These are phyloP conservation scores for Verticillium nonalfalfae DNA, from an alignment of 2,329 filamentous ascomycete genomes.

Conservation along the genomic window DNA sequence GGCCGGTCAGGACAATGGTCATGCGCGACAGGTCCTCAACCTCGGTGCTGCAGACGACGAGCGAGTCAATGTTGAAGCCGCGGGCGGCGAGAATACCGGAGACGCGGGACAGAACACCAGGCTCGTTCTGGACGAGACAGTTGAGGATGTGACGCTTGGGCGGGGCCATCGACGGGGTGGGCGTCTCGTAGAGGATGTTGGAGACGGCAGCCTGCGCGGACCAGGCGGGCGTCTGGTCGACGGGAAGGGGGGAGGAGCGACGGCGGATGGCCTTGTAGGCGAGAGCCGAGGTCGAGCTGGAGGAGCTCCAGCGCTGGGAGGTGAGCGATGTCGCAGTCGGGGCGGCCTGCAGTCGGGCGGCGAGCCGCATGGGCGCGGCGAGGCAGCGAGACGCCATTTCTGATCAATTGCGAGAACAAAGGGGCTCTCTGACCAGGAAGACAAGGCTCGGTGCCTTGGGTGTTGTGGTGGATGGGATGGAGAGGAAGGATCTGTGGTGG, in stretches of 20 bases:
- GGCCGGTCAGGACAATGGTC: conserved; percentile 95
- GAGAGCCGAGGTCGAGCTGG: conserved; percentile 80
- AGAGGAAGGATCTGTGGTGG: neutral
- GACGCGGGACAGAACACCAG: conserved; percentile 90
- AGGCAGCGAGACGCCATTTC: conserved; percentile 39
- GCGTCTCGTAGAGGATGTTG: conserved; percentile 98
- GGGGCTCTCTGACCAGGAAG: conserved; percentile 10
- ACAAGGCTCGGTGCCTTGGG: conserved; percentile 4
- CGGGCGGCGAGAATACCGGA: conserved; percentile 93
- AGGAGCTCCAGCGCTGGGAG: conserved; percentile 23
- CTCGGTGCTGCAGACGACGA: conserved; percentile 97
- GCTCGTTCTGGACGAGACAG: conserved; percentile 98
- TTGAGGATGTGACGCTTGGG: conserved; percentile 96
- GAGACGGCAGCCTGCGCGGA: conserved; percentile 93
- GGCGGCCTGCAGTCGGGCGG: conserved; percentile 16
- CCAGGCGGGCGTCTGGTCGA: conserved; percentile 69
- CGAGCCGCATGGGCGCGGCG: conserved; percentile 31
- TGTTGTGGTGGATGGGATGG: neutral
- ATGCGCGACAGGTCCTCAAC: conserved; percentile 95
- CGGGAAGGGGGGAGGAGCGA: conserved; percentile 78
- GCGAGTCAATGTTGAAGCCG: conserved; percentile 97
- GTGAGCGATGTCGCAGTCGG: conserved; percentile 12
- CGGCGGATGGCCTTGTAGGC: conserved; percentile 97
- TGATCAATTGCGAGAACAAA: conserved; percentile 11
- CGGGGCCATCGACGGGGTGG: conserved; percentile 72